Evolutionary conservation across 257 asterid species (phyloP).

Genomic region (Marsdenia floribunda): DNA sequence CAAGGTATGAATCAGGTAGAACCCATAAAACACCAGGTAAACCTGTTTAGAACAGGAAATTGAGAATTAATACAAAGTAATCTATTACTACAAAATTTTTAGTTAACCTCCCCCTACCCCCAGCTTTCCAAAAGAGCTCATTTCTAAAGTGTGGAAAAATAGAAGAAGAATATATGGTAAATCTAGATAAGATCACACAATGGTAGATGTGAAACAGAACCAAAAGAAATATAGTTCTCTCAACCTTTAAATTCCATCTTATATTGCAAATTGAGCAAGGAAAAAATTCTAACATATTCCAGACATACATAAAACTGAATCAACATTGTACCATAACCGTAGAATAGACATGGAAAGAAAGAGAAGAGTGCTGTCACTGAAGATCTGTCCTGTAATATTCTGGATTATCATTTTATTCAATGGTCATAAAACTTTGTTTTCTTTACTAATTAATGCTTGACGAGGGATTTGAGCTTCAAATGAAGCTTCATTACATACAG

Average conservation of each 20-base stretch:
- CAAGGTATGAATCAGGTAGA: slow-evolving; percentile 84
- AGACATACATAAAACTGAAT: not conserved
- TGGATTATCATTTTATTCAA: not conserved
- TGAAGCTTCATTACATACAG: not conserved
- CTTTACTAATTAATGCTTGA: not conserved
- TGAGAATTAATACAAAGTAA: slow-evolving; percentile 14
- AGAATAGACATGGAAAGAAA: not conserved
- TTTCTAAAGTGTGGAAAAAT: not conserved
- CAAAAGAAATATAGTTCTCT: not conserved
- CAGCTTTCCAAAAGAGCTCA: not conserved
- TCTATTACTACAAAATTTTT: not conserved
- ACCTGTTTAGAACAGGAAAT: slow-evolving; percentile 29
- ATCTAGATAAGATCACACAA: not conserved
- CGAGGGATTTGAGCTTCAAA: not conserved
- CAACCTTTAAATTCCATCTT: not conserved
- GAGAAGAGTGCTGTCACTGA: not conserved
- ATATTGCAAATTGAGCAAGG: not conserved
- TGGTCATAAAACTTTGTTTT: not conserved
- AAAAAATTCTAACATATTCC: not conserved
- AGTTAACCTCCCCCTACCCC: too few relatives aligned
- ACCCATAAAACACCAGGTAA: slow-evolving; percentile 80
- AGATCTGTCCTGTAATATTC: not conserved
- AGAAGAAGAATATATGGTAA: not conserved
- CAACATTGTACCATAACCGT: not conserved
- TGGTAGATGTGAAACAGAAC: not conserved